Base-by-base conservation (phyloP, 495 filamentous ascomycete species). In the Aspergillus hancockii region DNA sequence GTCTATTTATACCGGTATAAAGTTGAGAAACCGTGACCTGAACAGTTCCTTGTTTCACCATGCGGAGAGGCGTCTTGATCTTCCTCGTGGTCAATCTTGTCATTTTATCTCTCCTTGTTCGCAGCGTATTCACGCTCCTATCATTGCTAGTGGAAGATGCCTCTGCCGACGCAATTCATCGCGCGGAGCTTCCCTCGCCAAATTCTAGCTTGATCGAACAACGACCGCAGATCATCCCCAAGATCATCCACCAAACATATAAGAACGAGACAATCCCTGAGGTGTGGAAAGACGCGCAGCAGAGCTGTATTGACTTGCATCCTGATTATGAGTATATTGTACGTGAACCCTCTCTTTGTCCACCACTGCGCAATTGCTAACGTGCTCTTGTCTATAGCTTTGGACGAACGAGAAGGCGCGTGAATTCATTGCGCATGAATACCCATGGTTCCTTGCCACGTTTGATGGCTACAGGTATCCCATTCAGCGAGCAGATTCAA, bases 231-330 rank as follows among this genome's bases (percentile, higher is more conserved):
- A 73, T 90, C 52, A 92, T 95, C 52, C 91, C 91, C 36, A 93
- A 92, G 77, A 93, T 95, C 59, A 90, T 96, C 55, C 91, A 96
- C 70, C 91, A 96, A 69, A 92, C 92, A 30, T 96, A 90, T 70
- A 83, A 85, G 60, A 91, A 92, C 68, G 82, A 88, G 52, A 83
- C 81, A 10, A 88, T 96, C 51, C 92, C 91, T 0, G 80, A 76
- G 58, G 83, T 86, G 55, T 95, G 91, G 92, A 71, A 76, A 54
- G 82, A 81, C 31, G 85, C 89, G 38, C 90, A 92, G 60, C 76
- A 87, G 73, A 88, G 81, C 58, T 95, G 92, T 70, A 75, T 90
- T 55, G 83, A 93, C 41, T 64, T 91, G 54, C 91, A 96, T 60
- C 75, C 80, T 6, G 88, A 88, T 59, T 94, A 91, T 57, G 89